A percentile compares a stretch with the other conserved stretches of the same genome.
These are phyloP conservation scores for Stephanodiscus minutulus DNA, from an alignment of 108 stramenopile genomes.

Conservation along the genomic window DNA sequence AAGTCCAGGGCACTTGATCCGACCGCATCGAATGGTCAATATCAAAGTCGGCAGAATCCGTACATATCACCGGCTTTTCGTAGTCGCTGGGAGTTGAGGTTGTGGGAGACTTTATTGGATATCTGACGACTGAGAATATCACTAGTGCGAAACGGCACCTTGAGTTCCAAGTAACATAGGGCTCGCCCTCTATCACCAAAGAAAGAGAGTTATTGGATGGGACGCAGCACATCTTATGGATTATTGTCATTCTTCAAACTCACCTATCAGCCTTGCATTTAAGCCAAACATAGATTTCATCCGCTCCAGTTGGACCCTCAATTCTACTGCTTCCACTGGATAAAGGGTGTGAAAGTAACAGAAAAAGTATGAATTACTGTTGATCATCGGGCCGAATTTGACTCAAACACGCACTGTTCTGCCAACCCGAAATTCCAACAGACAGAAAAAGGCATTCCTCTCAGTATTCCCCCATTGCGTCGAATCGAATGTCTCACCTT, in stretches of 20 bases:
- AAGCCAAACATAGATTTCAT: slow-evolving; percentile 72
- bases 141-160: slow-evolving; percentile 72
- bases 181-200: slow-evolving; percentile 36
- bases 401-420: too few relatives aligned
- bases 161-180: slow-evolving; percentile 58
- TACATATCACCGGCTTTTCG: slow-evolving; percentile 16
- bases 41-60: slow-evolving; percentile 6
- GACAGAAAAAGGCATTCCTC: too few relatives aligned
- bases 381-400: too few relatives aligned
- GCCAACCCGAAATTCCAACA: too few relatives aligned
- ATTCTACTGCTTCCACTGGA: slow-evolving; percentile 60
- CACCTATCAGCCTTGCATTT: slow-evolving; percentile 27
- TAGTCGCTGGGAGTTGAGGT: slow-evolving; percentile 6
- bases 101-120: slow-evolving; percentile 12
- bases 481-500: slow-evolving; percentile 14
- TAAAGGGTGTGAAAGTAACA: background rate
- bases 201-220: background rate
- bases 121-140: slow-evolving; percentile 63
- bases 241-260: slow-evolving; percentile 9
- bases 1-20: slow-evolving; percentile 69
- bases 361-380: too few relatives aligned
- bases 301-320: slow-evolving; percentile 60
- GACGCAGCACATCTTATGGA: background rate
- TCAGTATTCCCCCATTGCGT: background rate
- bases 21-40: slow-evolving; percentile 19